A percentile compares a stretch with the other conserved stretches of the same genome.
Conservation (phyloP, 2,329 filamentous ascomycete genomes). For the Monilinia laxa region DNA sequence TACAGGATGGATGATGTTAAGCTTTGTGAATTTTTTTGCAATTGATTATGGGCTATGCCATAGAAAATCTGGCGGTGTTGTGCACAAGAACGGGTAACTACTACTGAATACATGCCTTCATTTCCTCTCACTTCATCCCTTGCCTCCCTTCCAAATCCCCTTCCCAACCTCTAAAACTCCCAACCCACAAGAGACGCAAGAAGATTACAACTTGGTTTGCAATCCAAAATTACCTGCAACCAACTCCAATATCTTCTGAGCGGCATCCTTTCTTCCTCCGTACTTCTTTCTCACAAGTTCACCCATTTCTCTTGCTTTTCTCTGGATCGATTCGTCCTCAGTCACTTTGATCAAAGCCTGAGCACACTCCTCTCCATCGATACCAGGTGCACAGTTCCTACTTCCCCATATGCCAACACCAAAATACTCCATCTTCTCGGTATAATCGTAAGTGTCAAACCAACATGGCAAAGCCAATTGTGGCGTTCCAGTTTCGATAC, state of each 20-base stretch:
- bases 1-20: neutral
- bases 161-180: neutral
- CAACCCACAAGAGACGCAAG: neutral
- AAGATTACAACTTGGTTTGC: neutral
- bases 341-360: neutral
- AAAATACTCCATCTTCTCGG: slow-evolving; percentile 45
- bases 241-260: slow-evolving; percentile 17
- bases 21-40: neutral
- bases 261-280: slow-evolving; percentile 16
- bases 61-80: too few species aligned
- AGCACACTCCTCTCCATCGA: slow-evolving; percentile 7
- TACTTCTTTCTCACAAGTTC: slow-evolving; percentile 11
- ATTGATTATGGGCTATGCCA: neutral
- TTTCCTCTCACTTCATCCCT: too few species aligned
- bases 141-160: too few species aligned
- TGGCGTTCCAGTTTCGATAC: slow-evolving; percentile 45
- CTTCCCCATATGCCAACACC: slow-evolving; percentile 42
- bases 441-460: slow-evolving; percentile 49
- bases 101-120: neutral
- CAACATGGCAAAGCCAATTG: slow-evolving; percentile 50
- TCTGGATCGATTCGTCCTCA: neutral
- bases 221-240: neutral
- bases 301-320: slow-evolving; percentile 1
- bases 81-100: neutral
- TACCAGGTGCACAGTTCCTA: neutral